Conservation (phyloP, 768 basidiomycete species). For the Hygrocybe punicea region DNA sequence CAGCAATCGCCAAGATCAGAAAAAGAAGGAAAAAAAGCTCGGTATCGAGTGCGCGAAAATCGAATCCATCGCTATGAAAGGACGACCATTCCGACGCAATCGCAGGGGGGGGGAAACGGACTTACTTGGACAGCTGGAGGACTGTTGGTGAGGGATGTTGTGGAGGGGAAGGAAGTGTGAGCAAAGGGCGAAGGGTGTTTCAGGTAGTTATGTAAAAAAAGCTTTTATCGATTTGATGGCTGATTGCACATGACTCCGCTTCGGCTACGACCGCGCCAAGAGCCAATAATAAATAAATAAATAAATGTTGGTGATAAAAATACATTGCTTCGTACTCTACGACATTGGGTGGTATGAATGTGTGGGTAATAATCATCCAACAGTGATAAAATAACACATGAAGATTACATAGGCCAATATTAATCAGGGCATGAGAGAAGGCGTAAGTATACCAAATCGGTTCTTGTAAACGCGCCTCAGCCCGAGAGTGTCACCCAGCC, state of each 20-base stretch:
- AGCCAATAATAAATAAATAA: background rate
- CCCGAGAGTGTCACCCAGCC: constrained; percentile 35
- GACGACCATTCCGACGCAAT: background rate
- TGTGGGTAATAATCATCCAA: too few species aligned
- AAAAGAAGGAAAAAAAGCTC: constrained; percentile 15
- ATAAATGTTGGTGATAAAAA: background rate
- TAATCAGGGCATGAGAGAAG: too few species aligned
- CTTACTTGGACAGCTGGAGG: constrained; percentile 35
- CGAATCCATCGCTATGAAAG: constrained; percentile 22
- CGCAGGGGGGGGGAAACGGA: constrained; percentile 18
- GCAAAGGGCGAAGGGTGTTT: constrained; percentile 46
- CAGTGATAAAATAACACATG: too few species aligned
- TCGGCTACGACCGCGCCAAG: constrained; percentile 27
- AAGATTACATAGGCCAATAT: too few species aligned
- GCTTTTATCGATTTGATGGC: constrained; percentile 62
- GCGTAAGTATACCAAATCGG: too few species aligned
- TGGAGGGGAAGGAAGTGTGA: constrained; percentile 42
- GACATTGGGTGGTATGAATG: too few species aligned
- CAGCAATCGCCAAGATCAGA: constrained; percentile 30
- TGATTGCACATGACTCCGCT: constrained; percentile 49
- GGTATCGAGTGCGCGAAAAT: constrained; percentile 13
- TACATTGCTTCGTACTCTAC: background rate
- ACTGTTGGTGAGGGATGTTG: constrained; percentile 41
- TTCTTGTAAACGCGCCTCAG: too few species aligned
- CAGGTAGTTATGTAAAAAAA: constrained; percentile 60